Conservation (phyloP, 2,329 filamentous ascomycete species). For the Beauveria medogensis region DNA sequence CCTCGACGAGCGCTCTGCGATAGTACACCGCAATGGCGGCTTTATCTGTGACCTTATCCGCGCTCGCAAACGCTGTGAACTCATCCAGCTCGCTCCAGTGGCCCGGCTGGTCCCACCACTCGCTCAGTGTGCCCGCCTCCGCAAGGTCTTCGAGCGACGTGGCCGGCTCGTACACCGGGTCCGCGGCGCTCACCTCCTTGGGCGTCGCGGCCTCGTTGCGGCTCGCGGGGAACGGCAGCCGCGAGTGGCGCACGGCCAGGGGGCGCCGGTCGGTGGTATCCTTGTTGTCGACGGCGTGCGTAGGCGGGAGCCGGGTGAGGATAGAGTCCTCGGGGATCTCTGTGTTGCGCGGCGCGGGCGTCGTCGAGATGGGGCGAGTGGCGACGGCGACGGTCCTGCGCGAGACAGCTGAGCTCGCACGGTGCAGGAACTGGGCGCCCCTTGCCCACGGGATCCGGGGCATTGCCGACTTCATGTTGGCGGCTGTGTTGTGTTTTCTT, state of each 20-base stretch:
- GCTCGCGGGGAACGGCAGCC: slow-evolving; percentile 25
- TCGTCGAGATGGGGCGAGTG: slow-evolving; percentile 27
- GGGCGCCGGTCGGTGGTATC: slow-evolving; percentile 16
- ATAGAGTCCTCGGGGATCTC: slow-evolving; percentile 23
- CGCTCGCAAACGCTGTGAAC: slow-evolving; percentile 36
- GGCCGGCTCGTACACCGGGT: slow-evolving; percentile 40
- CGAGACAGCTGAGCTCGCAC: slow-evolving; percentile 15
- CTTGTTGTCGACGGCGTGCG: slow-evolving; percentile 22
- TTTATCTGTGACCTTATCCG: slow-evolving; percentile 33
- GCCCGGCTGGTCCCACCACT: slow-evolving; percentile 47
- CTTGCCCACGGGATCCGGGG: slow-evolving; percentile 33
- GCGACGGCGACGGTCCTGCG: slow-evolving; percentile 17
- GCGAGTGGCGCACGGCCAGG: slow-evolving; percentile 19
- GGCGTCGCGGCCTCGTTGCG: slow-evolving; percentile 26
- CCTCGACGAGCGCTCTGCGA: slow-evolving; percentile 45
- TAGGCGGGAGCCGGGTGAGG: slow-evolving; percentile 21
- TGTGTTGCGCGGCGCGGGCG: slow-evolving; percentile 20
- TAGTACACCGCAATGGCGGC: slow-evolving; percentile 39
- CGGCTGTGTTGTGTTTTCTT: not conserved
- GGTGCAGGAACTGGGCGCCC: slow-evolving; percentile 25
- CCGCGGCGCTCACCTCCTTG: slow-evolving; percentile 21
- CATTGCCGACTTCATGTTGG: slow-evolving; percentile 23
- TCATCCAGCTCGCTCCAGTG: slow-evolving; percentile 41
- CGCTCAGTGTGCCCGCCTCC: slow-evolving; percentile 36
- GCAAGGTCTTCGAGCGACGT: slow-evolving; percentile 36